Evolutionary conservation across 169 alveolate genomes (phyloP), one percentile per base, ranked within the genome.

Genomic region (Cryptosporidium felis): DNA sequence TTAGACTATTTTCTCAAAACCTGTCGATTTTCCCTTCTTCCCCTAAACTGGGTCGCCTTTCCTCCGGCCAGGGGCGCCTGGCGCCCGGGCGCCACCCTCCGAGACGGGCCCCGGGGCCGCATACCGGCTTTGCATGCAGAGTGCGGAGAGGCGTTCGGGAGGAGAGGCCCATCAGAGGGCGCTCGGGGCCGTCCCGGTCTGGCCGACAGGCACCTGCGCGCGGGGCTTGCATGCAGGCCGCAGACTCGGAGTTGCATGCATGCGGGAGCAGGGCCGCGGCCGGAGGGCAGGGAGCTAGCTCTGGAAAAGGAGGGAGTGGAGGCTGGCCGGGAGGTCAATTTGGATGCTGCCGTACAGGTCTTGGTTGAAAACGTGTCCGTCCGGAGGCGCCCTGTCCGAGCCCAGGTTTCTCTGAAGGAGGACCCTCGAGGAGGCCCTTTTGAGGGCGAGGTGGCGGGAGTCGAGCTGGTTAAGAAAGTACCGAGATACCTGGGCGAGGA

Each of bases 51-150:
- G n/a, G n/a, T n/a, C n/a, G n/a, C 63, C 45, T 26, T 56, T 56
- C 26, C 32, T 21, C 23, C 63, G 32, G 63, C 32, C 63, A 56
- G 10, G 14, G 38, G 47, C 9, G 26, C 44, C 44, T 62, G 80
- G 60, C 80, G 80, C 80, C 80, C 6, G 26, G 44, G 63, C 63
- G 63, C 63, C 63, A 56, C 1, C 12, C 4, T 62, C 30, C 51
- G 80, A 62, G 80, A 62, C 80, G 80, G 18, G 80, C 23, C 23
- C 21, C n/a, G n/a, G n/a, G n/a, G n/a, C n/a, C n/a, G n/a, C n/a
- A n/a, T n/a, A n/a, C n/a, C n/a, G n/a, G n/a, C n/a, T n/a, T n/a
- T n/a, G n/a, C n/a, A n/a, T n/a, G n/a, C n/a, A n/a, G n/a, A n/a
- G n/a, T n/a, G n/a, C n/a, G n/a, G n/a, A n/a, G n/a, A n/a, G n/a